Evolutionary conservation across 2,329 filamentous ascomycete species (phyloP), one percentile per base, ranked within the genome.

Genomic region (Apiospora pterosperma): DNA sequence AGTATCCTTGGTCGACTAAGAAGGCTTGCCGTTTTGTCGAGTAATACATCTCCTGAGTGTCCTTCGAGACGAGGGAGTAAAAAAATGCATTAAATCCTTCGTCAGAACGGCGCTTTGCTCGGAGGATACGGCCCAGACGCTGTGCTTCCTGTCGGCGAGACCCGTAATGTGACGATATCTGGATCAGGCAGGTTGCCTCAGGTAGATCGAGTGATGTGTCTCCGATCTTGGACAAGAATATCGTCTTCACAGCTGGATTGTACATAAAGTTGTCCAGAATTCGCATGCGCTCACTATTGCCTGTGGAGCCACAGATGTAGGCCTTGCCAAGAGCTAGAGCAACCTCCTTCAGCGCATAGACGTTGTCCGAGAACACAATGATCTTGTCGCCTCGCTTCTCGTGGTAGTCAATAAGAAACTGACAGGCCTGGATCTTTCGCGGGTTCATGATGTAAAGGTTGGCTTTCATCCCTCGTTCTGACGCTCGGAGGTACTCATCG

Each of bases 81-180:
- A 99, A 99, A 78, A 98, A 99, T 0, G 96, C 96, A 75, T 99
- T 99, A 78, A 99, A 99, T 8, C 96, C 96, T 76, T 98, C 96
- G 71, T 99, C 96, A 72, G 97, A 98, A 75, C 96, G 87, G 21
- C 96, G 88, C 80, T 99, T 99, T 16, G 96, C 96, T 78, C 96
- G 88, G 3, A 99, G 86, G 71, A 99, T 98, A 62, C 96, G 90
- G 4, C 96, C 96, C 0, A 98, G 84, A 2, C 96, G 89, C 76
- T 98, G 96, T 0, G 96, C 96, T 80, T 99, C 96, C 77, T 98
- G 96, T 80, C 96, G 90, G 70, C 96, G 92, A 11, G 95, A 98
- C 67, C 96, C 96, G 73, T 97, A 99, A 75, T 99, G 96, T 0
- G 95, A 97, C 0, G 95, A 97, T 61, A 99, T 97, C 72, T 98